Evolutionary conservation across 345 rosid species (phyloP).

Genomic region (Heritiera littoralis): DNA sequence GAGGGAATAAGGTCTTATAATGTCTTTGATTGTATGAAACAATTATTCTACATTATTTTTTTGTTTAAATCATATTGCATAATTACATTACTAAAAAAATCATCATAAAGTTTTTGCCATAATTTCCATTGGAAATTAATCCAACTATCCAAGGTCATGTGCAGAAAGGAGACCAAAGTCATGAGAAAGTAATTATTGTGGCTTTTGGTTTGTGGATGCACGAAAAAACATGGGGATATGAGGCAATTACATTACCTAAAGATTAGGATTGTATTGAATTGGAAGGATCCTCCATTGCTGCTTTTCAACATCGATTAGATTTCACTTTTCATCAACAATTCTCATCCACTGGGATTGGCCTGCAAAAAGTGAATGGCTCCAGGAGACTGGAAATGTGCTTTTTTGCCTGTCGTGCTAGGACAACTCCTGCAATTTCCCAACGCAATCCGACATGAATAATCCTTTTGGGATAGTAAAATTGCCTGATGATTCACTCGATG

Average conservation of each 20-base stretch:
- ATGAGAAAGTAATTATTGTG: not conserved
- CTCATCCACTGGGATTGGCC: slow-evolving; percentile 5
- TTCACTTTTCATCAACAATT: not conserved
- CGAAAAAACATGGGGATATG: not conserved
- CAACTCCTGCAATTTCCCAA: not conserved
- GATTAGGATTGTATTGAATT: not conserved
- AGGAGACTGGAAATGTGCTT: not conserved
- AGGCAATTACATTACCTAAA: not conserved
- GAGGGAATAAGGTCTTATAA: not conserved
- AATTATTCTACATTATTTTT: too few species aligned
- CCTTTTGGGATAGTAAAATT: not conserved
- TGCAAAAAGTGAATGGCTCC: not conserved
- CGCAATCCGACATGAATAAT: not conserved
- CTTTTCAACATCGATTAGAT: not conserved
- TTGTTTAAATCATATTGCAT: too few species aligned
- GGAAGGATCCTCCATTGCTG: not conserved
- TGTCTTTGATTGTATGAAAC: too few species aligned
- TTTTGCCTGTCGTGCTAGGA: not conserved
- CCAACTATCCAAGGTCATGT: not conserved
- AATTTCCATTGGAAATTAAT: not conserved
- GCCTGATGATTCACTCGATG: not conserved
- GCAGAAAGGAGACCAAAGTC: not conserved
- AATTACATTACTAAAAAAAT: too few species aligned
- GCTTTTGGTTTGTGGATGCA: not conserved
- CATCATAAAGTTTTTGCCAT: not conserved